phyloP scores from a whole-genome alignment of 164 flowering plant genomes.

The Vitis rupestris region DNA sequence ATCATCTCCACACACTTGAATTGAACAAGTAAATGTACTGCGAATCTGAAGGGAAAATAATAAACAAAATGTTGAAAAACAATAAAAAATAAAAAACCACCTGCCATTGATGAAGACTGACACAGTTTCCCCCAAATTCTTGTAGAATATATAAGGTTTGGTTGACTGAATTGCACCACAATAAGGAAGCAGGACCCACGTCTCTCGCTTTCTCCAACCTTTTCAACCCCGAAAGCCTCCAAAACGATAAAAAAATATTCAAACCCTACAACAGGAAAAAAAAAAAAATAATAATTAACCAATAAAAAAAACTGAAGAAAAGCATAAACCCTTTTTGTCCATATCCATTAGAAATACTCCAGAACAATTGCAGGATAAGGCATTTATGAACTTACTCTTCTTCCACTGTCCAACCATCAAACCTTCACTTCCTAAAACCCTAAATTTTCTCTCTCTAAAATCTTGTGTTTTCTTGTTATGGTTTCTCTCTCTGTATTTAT shows the following conservation, averaged over 20 bases:
- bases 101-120: conserved; percentile 21
- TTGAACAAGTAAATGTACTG: too few species aligned
- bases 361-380: too few species aligned
- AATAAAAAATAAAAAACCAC: conserved; percentile 11
- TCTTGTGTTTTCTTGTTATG: too few species aligned
- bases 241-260: background rate
- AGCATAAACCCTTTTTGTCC: background rate
- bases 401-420: too few species aligned
- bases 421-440: too few species aligned
- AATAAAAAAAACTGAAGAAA: background rate
- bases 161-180: conserved; percentile 47
- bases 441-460: too few species aligned
- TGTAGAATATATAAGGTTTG: conserved; percentile 7
- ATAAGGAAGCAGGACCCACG: conserved; percentile 46
- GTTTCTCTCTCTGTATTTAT: conserved; percentile 5
- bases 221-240: conserved; percentile 6
- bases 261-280: background rate
- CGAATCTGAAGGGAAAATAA: too few species aligned
- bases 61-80: background rate
- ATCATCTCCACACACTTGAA: too few species aligned
- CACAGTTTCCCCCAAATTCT: conserved; percentile 28
- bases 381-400: too few species aligned
- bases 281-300: background rate
- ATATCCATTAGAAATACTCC: too few species aligned
- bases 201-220: conserved; percentile 34